Conservation (phyloP, 176 grass and related monocot species). For the Aegilops tauschii region DNA sequence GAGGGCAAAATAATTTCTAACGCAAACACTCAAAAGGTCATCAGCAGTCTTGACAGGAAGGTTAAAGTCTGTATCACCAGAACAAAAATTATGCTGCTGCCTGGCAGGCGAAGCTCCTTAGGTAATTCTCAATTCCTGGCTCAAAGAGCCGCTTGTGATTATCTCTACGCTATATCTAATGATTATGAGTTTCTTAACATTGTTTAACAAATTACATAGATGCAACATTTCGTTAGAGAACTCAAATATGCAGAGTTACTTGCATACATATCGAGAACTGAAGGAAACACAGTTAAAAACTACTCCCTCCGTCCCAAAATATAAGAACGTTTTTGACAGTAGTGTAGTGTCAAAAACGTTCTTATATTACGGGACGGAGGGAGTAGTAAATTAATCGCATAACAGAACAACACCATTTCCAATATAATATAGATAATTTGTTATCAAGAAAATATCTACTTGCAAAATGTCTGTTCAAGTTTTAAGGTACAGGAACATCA, state of each 20-base stretch:
- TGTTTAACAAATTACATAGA: background rate
- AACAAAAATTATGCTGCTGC: background rate
- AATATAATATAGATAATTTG: background rate
- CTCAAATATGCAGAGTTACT: background rate
- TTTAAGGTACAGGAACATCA: background rate
- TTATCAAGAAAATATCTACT: slow-evolving; percentile 3
- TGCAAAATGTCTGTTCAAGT: slow-evolving; percentile 10
- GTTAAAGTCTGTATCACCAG: background rate
- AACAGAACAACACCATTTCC: background rate
- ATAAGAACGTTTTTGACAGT: no score
- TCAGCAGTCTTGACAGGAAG: background rate
- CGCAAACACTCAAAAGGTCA: background rate
- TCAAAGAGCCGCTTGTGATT: background rate
- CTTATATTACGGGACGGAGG: no score
- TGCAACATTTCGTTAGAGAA: background rate
- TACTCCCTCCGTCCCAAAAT: no score
- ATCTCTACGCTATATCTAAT: slow-evolving; percentile 3
- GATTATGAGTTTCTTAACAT: background rate
- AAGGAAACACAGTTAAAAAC: background rate
- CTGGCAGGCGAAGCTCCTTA: background rate
- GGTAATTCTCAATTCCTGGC: background rate
- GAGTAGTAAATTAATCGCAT: background rate
- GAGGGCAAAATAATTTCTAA: background rate
- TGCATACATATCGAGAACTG: background rate
- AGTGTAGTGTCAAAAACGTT: no score